Conservation (phyloP, 108 stramenopile species). For the Discostella pseudostelligera region DNA sequence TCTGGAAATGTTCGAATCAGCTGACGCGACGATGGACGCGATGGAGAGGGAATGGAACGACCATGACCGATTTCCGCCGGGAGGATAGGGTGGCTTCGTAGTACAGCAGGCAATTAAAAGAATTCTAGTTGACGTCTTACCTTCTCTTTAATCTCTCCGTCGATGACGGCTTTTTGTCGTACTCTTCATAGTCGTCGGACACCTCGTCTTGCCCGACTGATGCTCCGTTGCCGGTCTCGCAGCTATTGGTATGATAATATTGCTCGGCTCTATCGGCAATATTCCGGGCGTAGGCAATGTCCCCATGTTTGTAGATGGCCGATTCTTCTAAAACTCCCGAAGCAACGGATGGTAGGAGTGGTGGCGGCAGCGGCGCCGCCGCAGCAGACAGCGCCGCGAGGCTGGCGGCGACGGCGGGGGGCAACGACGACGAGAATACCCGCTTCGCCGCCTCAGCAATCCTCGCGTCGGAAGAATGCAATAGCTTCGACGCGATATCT, state of each 20-base stretch:
- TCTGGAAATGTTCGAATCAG: too few species aligned
- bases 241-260: slow-evolving; percentile 10
- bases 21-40: too few species aligned
- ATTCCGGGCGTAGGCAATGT: background rate
- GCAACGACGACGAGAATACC: slow-evolving; percentile 29
- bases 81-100: too few species aligned
- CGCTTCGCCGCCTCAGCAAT: slow-evolving; percentile 52
- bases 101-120: too few species aligned
- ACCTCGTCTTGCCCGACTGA: slow-evolving; percentile 6
- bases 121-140: slow-evolving; percentile 17
- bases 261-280: background rate
- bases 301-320: too few species aligned
- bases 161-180: slow-evolving; percentile 31
- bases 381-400: background rate
- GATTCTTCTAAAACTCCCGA: too few species aligned
- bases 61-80: too few species aligned
- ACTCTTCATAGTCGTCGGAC: slow-evolving; percentile 6
- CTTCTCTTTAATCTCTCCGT: slow-evolving; percentile 40
- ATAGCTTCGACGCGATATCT: slow-evolving; percentile 40
- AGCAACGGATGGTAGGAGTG: background rate
- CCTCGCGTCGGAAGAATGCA: slow-evolving; percentile 41
- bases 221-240: slow-evolving; percentile 6
- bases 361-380: too few species aligned
- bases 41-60: too few species aligned
- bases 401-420: background rate